Evolutionary conservation across 805 yeast genomes (phyloP).

Genomic region (Wickerhamiella azyma): DNA sequence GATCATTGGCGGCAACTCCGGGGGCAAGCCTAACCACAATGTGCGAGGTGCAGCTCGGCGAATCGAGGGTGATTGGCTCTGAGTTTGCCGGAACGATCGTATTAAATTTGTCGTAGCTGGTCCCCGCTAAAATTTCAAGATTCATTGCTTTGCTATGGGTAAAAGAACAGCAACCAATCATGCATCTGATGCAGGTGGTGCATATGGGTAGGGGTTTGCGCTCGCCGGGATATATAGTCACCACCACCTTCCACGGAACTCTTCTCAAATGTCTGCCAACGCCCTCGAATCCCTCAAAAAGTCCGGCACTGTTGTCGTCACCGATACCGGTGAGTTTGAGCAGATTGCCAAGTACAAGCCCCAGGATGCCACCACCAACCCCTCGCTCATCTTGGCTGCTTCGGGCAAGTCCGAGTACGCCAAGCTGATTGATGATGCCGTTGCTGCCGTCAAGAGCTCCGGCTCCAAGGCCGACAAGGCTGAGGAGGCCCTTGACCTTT

Average conservation of each 20-base stretch:
- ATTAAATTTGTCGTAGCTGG: background rate
- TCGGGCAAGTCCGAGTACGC: constrained; percentile 82
- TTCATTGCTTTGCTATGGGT: background rate
- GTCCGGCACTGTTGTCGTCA: constrained; percentile 89
- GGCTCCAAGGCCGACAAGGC: constrained; percentile 42
- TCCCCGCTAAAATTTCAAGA: background rate
- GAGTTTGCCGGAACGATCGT: background rate
- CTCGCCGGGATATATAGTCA: background rate
- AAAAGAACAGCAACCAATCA: background rate
- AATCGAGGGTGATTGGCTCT: background rate
- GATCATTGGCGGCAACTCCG: background rate
- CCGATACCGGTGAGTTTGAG: constrained; percentile 98
- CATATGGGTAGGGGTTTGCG: background rate
- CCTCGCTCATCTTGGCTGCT: constrained; percentile 93
- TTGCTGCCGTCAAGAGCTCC: constrained; percentile 58
- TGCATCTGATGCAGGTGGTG: background rate
- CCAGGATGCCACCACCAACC: constrained; percentile 98
- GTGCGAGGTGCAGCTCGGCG: background rate
- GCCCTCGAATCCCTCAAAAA: constrained; percentile 89
- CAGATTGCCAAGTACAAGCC: constrained; percentile 94
- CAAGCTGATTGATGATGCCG: constrained; percentile 78
- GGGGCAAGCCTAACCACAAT: constrained; percentile 13
- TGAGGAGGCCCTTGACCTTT: constrained; percentile 71
- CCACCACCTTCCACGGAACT: background rate
- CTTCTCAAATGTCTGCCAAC: constrained; percentile 28